A percentile compares a stretch with the other conserved stretches of the same genome.
phyloP scores from a whole-genome alignment of 768 basidiomycete species.

The Trametes coccinea region DNA sequence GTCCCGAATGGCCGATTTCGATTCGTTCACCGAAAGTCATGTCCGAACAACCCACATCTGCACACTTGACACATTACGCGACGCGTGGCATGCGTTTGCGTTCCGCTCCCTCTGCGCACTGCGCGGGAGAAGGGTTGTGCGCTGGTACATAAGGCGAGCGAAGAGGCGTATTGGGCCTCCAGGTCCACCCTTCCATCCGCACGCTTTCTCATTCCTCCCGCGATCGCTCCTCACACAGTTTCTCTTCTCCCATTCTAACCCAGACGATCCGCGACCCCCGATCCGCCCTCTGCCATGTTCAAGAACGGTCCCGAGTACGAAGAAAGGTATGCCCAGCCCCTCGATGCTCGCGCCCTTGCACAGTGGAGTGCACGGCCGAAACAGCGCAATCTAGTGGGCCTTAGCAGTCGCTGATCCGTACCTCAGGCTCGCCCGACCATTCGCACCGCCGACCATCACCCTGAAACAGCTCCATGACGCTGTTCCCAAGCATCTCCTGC shows the following conservation, averaged over 20 bases:
- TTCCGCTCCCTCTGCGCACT: slow-evolving; percentile 7
- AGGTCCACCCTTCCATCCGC: slow-evolving; percentile 12
- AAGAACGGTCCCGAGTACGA: slow-evolving; percentile 31
- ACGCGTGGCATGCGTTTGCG: slow-evolving; percentile 13
- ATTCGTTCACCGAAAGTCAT: slow-evolving; percentile 21
- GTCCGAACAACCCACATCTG: slow-evolving; percentile 17
- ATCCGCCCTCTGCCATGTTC: slow-evolving; percentile 24
- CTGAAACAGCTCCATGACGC: slow-evolving; percentile 57
- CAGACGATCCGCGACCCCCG: slow-evolving; percentile 9
- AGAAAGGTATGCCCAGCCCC: slow-evolving; percentile 21
- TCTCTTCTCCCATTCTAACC: slow-evolving; percentile 12
- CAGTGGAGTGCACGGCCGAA: background rate
- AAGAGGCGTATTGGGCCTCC: background rate
- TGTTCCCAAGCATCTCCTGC: slow-evolving; percentile 54
- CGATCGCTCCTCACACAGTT: background rate
- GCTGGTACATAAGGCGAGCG: slow-evolving; percentile 15
- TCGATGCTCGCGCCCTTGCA: background rate
- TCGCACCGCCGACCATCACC: slow-evolving; percentile 48
- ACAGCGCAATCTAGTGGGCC: background rate
- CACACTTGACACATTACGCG: slow-evolving; percentile 20
- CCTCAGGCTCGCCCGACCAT: slow-evolving; percentile 44
- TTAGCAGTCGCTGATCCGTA: background rate
- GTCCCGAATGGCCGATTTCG: slow-evolving; percentile 19
- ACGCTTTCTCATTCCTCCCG: slow-evolving; percentile 9
- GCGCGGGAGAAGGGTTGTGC: slow-evolving; percentile 15